Evolutionary conservation across 306 rosid species (phyloP).

Genomic region (apple (Malus domestica)): DNA sequence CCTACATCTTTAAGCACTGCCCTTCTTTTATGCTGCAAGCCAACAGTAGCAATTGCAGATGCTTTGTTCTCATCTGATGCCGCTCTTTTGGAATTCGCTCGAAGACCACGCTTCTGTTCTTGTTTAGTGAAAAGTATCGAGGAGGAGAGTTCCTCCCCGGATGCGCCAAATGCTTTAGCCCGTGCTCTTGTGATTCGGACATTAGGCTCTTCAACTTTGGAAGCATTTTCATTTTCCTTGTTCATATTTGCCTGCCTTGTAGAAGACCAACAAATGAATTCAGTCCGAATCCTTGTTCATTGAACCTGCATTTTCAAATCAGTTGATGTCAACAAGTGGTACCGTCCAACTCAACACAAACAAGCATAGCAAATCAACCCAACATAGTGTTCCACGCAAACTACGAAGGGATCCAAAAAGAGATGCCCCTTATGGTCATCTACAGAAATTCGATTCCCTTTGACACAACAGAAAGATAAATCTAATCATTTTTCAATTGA

Average conservation of each 20-base stretch:
- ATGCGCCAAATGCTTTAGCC: constrained; percentile 43
- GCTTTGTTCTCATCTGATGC: constrained; percentile 45
- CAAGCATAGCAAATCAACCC: not conserved
- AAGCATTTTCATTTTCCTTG: constrained; percentile 34
- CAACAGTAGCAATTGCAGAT: constrained; percentile 23
- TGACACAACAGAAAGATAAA: too few species aligned
- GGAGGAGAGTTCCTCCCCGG: constrained; percentile 31
- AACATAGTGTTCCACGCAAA: not conserved
- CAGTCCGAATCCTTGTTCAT: constrained; percentile 30
- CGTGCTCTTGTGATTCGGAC: constrained; percentile 74
- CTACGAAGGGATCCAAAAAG: not conserved
- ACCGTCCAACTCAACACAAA: not conserved
- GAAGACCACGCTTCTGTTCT: constrained; percentile 31
- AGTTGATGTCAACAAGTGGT: constrained; percentile 5
- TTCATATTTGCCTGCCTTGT: constrained; percentile 56
- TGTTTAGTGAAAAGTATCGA: constrained; percentile 36
- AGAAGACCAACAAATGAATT: constrained; percentile 33
- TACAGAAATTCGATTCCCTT: not conserved
- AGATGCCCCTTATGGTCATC: not conserved
- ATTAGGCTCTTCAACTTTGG: constrained; percentile 40
- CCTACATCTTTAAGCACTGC: constrained; percentile 66
- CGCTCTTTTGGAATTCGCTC: constrained; percentile 37
- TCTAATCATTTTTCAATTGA: not conserved
- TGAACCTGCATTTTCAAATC: constrained; percentile 35
- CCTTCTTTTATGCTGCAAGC: constrained; percentile 54